Evolutionary conservation across 2,329 filamentous ascomycete genomes (phyloP).

Genomic region (Aspergillus unguis): DNA sequence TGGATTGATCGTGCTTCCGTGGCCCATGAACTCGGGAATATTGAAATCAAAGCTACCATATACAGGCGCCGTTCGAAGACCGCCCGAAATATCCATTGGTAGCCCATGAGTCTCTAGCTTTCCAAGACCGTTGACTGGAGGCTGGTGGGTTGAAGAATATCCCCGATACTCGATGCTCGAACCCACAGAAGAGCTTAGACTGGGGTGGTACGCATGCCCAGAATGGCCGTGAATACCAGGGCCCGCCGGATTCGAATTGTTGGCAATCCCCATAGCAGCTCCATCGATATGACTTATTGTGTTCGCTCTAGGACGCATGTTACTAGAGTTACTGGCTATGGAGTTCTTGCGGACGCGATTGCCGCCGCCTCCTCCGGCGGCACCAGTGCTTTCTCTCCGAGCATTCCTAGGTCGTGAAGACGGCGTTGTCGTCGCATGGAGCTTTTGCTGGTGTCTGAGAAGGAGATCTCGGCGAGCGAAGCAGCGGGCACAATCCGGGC

Average conservation of each 20-base stretch:
- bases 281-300: slow-evolving; percentile 93
- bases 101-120: slow-evolving; percentile 79
- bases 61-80: slow-evolving; percentile 75
- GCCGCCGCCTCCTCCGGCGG: slow-evolving; percentile 58
- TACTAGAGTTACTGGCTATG: slow-evolving; percentile 59
- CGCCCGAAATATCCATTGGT: slow-evolving; percentile 62
- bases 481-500: slow-evolving; percentile 87
- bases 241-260: slow-evolving; percentile 23
- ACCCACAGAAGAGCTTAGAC: slow-evolving; percentile 60
- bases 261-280: slow-evolving; percentile 64
- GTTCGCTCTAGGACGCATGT: slow-evolving; percentile 85
- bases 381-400: slow-evolving; percentile 81
- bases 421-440: slow-evolving; percentile 88
- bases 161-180: slow-evolving; percentile 63
- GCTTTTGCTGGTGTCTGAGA: slow-evolving; percentile 94
- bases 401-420: slow-evolving; percentile 77
- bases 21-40: slow-evolving; percentile 68
- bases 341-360: slow-evolving; percentile 90
- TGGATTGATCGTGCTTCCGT: slow-evolving; percentile 60
- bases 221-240: slow-evolving; percentile 21
- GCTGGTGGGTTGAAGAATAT: slow-evolving; percentile 50
- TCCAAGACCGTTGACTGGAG: slow-evolving; percentile 65
- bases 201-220: slow-evolving; percentile 68
- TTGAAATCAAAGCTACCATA: slow-evolving; percentile 69
- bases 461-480: slow-evolving; percentile 92